Evolutionary conservation across 108 stramenopile genomes (phyloP).

Genomic region (Fragilariopsis cylindrus): DNA sequence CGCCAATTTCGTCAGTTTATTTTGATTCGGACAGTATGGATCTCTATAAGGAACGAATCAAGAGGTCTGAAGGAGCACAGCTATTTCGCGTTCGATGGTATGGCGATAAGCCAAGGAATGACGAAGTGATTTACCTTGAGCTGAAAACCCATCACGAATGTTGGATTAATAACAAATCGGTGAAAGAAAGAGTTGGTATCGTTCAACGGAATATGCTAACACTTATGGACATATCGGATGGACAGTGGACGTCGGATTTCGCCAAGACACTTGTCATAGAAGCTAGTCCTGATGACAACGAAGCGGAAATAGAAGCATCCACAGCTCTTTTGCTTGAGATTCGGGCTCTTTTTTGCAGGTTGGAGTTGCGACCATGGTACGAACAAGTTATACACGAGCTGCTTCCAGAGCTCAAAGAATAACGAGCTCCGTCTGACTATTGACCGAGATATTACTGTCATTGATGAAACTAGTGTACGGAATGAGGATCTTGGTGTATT

Average conservation of each 20-base stretch:
- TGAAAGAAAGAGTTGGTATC: constrained; percentile 41
- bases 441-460: constrained; percentile 35
- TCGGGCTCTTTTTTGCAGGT: constrained; percentile 25
- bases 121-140: constrained; percentile 34
- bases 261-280: constrained; percentile 17
- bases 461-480: constrained; percentile 23
- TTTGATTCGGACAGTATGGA: constrained; percentile 42
- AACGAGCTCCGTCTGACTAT: constrained; percentile 40
- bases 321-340: constrained; percentile 30
- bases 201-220: constrained; percentile 19
- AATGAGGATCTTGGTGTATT: constrained; percentile 25
- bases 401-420: constrained; percentile 38
- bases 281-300: constrained; percentile 17
- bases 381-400: constrained; percentile 28
- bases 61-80: constrained; percentile 33
- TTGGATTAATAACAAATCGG: constrained; percentile 36
- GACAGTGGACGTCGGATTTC: constrained; percentile 9
- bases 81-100: constrained; percentile 45
- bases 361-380: constrained; percentile 40
- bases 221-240: background rate
- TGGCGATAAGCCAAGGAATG: constrained; percentile 33
- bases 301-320: constrained; percentile 10
- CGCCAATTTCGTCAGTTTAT: constrained; percentile 40
- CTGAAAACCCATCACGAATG: constrained; percentile 49
- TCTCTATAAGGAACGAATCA: constrained; percentile 38